A percentile compares a stretch with the other conserved stretches of the same genome.
Evolutionary conservation across 306 rosid species (phyloP).

Genomic region (Prunus armeniaca): DNA sequence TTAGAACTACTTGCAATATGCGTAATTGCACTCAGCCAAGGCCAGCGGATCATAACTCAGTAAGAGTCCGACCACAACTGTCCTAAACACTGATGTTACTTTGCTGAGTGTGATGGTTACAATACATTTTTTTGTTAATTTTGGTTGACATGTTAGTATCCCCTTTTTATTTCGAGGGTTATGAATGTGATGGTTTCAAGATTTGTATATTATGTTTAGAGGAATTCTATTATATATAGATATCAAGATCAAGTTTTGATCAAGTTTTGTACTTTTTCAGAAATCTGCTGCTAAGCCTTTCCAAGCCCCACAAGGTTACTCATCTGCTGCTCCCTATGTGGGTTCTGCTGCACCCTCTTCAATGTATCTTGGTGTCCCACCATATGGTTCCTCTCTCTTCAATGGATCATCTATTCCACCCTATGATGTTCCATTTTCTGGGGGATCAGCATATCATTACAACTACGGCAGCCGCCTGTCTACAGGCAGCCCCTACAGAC

Average conservation of each 20-base stretch:
- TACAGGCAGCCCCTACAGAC: conserved; percentile 86
- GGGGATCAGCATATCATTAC: conserved; percentile 95
- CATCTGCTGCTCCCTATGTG: conserved; percentile 71
- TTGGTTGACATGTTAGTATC: background rate
- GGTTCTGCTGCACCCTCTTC: conserved; percentile 87
- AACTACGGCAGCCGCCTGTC: conserved; percentile 75
- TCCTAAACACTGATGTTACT: background rate
- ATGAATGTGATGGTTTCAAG: background rate
- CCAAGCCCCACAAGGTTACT: conserved; percentile 71
- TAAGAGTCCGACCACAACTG: conserved; percentile 29
- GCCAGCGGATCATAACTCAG: conserved; percentile 91
- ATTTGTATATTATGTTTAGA: background rate
- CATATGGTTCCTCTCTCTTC: conserved; percentile 89
- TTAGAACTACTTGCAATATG: conserved; percentile 98
- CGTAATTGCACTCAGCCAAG: conserved; percentile 99
- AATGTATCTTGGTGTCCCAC: conserved; percentile 87
- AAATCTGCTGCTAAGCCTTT: conserved; percentile 86
- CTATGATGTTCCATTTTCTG: conserved; percentile 84
- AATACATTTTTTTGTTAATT: background rate
- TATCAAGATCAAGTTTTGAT: background rate
- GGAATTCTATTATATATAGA: background rate
- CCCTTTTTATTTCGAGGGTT: background rate
- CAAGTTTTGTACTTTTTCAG: conserved; percentile 31
- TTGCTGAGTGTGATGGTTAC: background rate
- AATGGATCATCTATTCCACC: conserved; percentile 89